Evolutionary conservation across 2,329 filamentous ascomycete species (phyloP), one percentile per base, ranked within the genome.

Genomic region (Colletotrichum echinochloae): DNA sequence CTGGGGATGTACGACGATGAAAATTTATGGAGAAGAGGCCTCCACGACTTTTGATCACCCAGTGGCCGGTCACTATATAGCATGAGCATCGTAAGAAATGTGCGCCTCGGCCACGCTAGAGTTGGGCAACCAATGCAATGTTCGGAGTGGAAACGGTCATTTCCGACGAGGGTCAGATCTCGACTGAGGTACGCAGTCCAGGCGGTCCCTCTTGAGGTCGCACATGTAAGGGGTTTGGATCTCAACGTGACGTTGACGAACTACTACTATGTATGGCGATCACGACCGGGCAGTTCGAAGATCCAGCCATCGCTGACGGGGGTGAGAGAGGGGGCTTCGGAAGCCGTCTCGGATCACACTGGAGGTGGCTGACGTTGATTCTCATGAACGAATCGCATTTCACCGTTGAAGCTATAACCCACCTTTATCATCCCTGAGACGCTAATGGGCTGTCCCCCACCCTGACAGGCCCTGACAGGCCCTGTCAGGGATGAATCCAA

Each of bases 371-470:
- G 55, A 66, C 61, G 54, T 20, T 16, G 20, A 55, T 66, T 66
- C 37, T 48, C 48, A 69, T 54, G 62, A 69, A 62, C 66, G 39
- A 69, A 66, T 69, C 66, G 66, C 62, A 69, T 69, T 49, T 66
- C 46, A 41, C 8, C 28, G 26, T 14, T 54, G 5, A 1, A 7
- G 7, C 9, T 5, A 14, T 28, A 20, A 16, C 5, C 61, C 62
- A 60, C 66, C 55, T 60, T 66, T 66, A 69, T 49, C 48, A 55
- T 49, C 37, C 20, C 41, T 37, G 39, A 41, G 44, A 37, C 23
- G 64, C 55, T 57, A 49, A 54, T 26, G 60, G 60, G 51, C 49
- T 51, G 59, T 56, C 59, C 18, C 65, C 49, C 63, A 51, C 65
- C 51, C 56, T 66, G 62, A 23, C 37, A 48, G 35, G 14, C 23